A percentile compares a stretch with the other conserved stretches of the same genome.
These are phyloP conservation scores for Euphorbia corollata DNA, from an alignment of 441 rosid species.

Conservation along the genomic window DNA sequence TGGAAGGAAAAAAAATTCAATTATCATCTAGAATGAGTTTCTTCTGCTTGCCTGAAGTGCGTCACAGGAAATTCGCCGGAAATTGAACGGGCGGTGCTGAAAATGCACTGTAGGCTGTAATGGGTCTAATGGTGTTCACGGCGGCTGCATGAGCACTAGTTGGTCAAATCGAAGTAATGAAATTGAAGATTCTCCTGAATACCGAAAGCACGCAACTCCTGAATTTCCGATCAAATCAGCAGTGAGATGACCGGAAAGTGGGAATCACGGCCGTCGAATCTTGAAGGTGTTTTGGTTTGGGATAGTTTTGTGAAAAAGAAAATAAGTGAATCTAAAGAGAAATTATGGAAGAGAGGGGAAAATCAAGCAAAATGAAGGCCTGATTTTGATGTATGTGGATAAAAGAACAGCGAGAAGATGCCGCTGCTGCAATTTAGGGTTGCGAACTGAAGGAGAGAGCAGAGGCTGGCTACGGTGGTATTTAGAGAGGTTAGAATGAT, in stretches of 20 bases:
- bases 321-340: background rate
- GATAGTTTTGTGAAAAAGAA: background rate
- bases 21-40: background rate
- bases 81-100: background rate
- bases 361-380: background rate
- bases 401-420: background rate
- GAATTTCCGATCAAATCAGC: background rate
- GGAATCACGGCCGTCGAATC: background rate
- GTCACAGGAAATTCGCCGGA: background rate
- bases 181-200: background rate
- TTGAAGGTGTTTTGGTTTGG: background rate
- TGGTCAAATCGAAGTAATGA: slow-evolving; percentile 2
- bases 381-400: background rate
- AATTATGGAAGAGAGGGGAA: background rate
- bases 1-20: background rate
- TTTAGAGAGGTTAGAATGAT: too few relatives aligned
- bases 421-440: background rate
- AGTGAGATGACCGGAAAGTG: background rate
- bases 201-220: background rate
- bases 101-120: too few relatives aligned
- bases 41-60: background rate
- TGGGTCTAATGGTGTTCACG: too few relatives aligned
- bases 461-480: too few relatives aligned
- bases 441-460: background rate
- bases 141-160: background rate